Evolutionary conservation across 257 asterid genomes (phyloP).

Genomic region (Solanum etuberosum): DNA sequence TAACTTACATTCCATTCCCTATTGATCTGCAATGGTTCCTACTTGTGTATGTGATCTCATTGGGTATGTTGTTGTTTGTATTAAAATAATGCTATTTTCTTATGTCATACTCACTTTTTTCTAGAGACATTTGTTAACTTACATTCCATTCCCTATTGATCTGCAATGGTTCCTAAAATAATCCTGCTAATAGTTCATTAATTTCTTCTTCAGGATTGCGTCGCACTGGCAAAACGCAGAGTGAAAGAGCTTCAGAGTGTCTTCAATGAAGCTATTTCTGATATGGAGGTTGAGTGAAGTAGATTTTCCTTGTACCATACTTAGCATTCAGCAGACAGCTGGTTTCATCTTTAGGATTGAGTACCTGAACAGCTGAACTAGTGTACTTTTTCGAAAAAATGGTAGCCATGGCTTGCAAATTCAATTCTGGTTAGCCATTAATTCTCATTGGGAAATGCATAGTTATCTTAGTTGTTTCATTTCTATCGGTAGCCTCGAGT

Average conservation of each 20-base stretch:
- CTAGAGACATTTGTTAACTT: background rate
- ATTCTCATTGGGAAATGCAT: background rate
- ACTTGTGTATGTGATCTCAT: background rate
- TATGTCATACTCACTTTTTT: background rate
- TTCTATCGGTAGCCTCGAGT: background rate
- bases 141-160: background rate
- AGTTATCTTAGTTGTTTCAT: background rate
- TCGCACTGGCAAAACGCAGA: slow-evolving; percentile 47
- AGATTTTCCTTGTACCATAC: background rate
- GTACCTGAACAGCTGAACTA: background rate
- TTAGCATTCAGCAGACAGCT: background rate
- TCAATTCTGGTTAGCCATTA: background rate
- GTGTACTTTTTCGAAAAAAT: background rate
- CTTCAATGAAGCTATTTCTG: slow-evolving; percentile 56
- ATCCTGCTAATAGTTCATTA: background rate
- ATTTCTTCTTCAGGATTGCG: slow-evolving; percentile 53
- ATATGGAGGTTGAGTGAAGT: slow-evolving; percentile 57
- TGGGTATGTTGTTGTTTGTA: background rate
- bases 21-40: too few species aligned
- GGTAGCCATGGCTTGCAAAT: background rate
- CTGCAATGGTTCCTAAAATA: background rate
- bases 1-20: too few species aligned
- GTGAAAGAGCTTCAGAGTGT: slow-evolving; percentile 52
- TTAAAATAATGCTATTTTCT: background rate
- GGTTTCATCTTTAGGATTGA: background rate